Evolutionary conservation across 1,284 basidiomycete genomes (phyloP).

Genomic region (Fomitopsis pinicola): DNA sequence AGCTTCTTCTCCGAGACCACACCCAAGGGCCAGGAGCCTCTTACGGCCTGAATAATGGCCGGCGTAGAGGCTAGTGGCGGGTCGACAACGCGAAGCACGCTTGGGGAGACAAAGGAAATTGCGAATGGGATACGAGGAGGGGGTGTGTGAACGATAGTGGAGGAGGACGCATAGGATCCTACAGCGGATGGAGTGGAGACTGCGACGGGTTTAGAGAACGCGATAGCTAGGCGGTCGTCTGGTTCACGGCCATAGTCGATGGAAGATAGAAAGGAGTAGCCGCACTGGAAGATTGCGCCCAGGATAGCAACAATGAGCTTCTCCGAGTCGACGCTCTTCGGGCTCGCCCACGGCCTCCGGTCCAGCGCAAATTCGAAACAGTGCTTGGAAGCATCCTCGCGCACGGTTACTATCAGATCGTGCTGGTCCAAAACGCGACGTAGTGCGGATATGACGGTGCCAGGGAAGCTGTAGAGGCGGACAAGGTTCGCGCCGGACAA

Average conservation of each 20-base stretch:
- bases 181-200: conserved; percentile 28
- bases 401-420: conserved; percentile 38
- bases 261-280: conserved; percentile 60
- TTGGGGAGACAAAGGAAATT: conserved; percentile 66
- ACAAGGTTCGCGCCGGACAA: conserved; percentile 59
- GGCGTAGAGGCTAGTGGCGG: conserved; percentile 72
- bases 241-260: conserved; percentile 74
- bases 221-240: conserved; percentile 66
- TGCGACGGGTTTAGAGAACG: conserved; percentile 50
- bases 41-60: conserved; percentile 73
- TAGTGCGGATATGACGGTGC: conserved; percentile 44
- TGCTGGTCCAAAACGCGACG: conserved; percentile 50
- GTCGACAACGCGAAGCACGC: conserved; percentile 63
- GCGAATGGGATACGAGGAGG: conserved; percentile 52
- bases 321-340: conserved; percentile 62
- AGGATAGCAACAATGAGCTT: conserved; percentile 66
- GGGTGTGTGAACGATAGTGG: conserved; percentile 19
- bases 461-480: conserved; percentile 65
- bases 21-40: conserved; percentile 73
- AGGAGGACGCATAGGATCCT: conserved; percentile 17
- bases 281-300: conserved; percentile 55
- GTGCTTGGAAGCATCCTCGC: conserved; percentile 55
- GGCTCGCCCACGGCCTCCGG: conserved; percentile 66
- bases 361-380: conserved; percentile 63
- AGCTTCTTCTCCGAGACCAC: conserved; percentile 74